A percentile compares a stretch with the other conserved stretches of the same genome.
Conservation (phyloP, 2,329 filamentous ascomycete genomes). For the Alternaria rosae region DNA sequence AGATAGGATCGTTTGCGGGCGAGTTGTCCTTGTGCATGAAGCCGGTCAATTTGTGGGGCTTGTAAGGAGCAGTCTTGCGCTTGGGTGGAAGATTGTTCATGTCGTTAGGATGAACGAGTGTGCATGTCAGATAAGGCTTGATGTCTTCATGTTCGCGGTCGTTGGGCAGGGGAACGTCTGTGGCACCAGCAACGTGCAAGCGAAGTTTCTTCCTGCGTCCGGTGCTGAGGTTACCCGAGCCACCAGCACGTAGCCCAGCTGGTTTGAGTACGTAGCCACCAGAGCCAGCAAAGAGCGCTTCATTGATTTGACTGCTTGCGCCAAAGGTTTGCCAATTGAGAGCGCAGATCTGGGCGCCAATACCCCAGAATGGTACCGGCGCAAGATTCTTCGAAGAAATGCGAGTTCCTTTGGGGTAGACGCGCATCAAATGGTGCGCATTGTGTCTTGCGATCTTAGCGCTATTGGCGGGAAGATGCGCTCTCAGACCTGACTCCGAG, state of each 20-base stretch:
- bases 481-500: constrained; percentile 66
- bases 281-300: constrained; percentile 70
- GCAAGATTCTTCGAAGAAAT: constrained; percentile 71
- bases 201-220: constrained; percentile 59
- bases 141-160: constrained; percentile 59
- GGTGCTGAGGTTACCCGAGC: constrained; percentile 59
- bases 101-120: constrained; percentile 66
- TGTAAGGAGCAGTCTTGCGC: constrained; percentile 68
- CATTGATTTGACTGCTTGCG: constrained; percentile 71
- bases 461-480: constrained; percentile 58
- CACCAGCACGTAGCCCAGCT: constrained; percentile 63
- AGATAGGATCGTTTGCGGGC: constrained; percentile 66
- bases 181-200: constrained; percentile 68
- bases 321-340: constrained; percentile 76
- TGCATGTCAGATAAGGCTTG: constrained; percentile 71
- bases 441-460: constrained; percentile 67
- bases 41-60: constrained; percentile 65
- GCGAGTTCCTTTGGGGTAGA: constrained; percentile 73
- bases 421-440: constrained; percentile 71
- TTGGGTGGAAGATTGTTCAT: constrained; percentile 61
- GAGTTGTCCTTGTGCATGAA: constrained; percentile 66
- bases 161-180: constrained; percentile 64
- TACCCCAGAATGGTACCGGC: constrained; percentile 69
- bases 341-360: constrained; percentile 73
- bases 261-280: constrained; percentile 73